These are phyloP conservation scores for Lachancea fermentati DNA, from an alignment of 805 yeast species.

Conservation along the genomic window DNA sequence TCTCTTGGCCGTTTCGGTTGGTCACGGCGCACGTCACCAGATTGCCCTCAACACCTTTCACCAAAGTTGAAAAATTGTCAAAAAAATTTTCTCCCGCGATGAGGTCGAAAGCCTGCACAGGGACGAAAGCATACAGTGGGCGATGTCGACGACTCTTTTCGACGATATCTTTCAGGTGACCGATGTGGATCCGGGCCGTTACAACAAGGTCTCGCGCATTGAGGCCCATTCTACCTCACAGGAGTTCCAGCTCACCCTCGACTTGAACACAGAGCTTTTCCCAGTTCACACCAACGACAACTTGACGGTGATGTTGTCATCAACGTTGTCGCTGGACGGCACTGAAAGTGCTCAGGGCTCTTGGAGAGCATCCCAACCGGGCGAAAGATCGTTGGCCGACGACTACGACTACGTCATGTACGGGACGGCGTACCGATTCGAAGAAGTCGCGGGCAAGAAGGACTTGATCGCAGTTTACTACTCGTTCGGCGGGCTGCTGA, in stretches of 20 bases:
- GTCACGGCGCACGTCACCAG: background rate
- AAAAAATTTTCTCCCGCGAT: background rate
- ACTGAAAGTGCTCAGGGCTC: slow-evolving; percentile 39
- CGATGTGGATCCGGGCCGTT: slow-evolving; percentile 80
- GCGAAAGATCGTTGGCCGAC: slow-evolving; percentile 84
- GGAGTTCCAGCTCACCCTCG: slow-evolving; percentile 70
- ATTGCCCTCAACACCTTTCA: too few relatives aligned
- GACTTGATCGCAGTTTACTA: slow-evolving; percentile 81
- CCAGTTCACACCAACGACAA: slow-evolving; percentile 75
- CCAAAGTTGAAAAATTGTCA: too few relatives aligned
- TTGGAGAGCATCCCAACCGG: slow-evolving; percentile 62
- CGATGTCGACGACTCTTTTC: slow-evolving; percentile 71
- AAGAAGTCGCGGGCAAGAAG: slow-evolving; percentile 51
- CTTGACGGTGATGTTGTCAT: slow-evolving; percentile 80
- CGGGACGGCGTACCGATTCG: slow-evolving; percentile 95
- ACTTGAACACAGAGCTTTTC: slow-evolving; percentile 85
- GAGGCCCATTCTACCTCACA: slow-evolving; percentile 79
- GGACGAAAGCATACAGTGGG: background rate
- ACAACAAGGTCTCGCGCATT: slow-evolving; percentile 86
- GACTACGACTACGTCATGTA: slow-evolving; percentile 98
- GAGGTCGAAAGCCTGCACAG: background rate
- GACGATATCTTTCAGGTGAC: slow-evolving; percentile 89
- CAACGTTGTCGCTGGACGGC: slow-evolving; percentile 55
- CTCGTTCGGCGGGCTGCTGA: slow-evolving; percentile 90
- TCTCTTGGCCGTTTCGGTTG: too few relatives aligned